Base-by-base conservation (phyloP, 2,329 filamentous ascomycete genomes). In the Microcyclospora tardicrescens region DNA sequence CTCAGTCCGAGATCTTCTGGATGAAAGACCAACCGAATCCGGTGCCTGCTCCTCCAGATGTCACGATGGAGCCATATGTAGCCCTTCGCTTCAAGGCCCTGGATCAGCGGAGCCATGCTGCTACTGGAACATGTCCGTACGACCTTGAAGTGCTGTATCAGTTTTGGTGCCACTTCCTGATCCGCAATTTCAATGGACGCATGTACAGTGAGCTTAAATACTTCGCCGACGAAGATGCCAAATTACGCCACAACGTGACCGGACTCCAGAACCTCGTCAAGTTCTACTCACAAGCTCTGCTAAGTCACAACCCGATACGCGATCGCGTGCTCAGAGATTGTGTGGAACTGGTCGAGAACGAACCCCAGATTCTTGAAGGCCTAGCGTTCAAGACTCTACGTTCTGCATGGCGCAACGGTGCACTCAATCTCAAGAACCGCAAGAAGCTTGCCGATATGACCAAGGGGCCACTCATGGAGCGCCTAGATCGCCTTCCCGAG, bases 131-230 rank as follows among this genome's bases (percentile, higher is more conserved):
- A 39, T 69, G 65, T 30, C 69, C 72, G 35, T 63, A 67, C 43
- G 70, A 77, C 52, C 77, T 81, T 68, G 70, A 75, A 54, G 68
- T 75, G 42, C 69, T 84, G 24, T 85, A 84, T 63, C 71, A 77
- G 46, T 83, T 83, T 63, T 86, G 81, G 79, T 75, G 76, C 14
- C 73, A 80, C 57, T 83, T 81, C 55, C 68, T 86, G 46, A 71
- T 77, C 45, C 70, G 75, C 52, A 79, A 81, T 61, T 85, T 86
- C 70, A 82, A 86, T 59, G 67, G 70, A 42, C 67, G 66, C 55
- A 82, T 87, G 75, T 86, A 86, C 63, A 66, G 74, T 55, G 81
- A 86, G 58, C 85, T 86, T 63, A 74, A 75, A 46, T 64, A 66
- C 51, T 68, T 73, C 56, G 81, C 81, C 39, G 62, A 79, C 44